Percentiles rank a stretch among this genome's conserved stretches.
Evolutionary conservation across 768 basidiomycete genomes (phyloP).

Genomic region (Pisolithus orientalis): DNA sequence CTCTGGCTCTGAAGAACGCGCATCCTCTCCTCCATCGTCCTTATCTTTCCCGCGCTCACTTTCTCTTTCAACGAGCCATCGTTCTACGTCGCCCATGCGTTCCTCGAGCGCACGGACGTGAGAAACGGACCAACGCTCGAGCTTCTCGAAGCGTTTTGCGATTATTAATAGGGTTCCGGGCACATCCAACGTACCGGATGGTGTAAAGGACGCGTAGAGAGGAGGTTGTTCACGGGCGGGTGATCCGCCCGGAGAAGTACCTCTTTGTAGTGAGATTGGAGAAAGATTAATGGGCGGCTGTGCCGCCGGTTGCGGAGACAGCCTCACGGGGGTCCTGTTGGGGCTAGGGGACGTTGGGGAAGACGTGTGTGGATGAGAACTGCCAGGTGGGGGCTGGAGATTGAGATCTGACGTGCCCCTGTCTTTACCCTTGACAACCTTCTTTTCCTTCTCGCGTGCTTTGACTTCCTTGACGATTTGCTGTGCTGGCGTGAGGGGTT

Average conservation of each 20-base stretch:
- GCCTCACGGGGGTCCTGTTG: conserved; percentile 21
- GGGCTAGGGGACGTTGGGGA: conserved; percentile 65
- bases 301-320: conserved; percentile 37
- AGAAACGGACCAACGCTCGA: conserved; percentile 85
- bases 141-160: conserved; percentile 75
- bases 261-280: conserved; percentile 56
- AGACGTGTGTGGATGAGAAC: conserved; percentile 41
- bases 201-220: conserved; percentile 69
- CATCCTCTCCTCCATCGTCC: conserved; percentile 26
- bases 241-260: conserved; percentile 32
- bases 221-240: conserved; percentile 51
- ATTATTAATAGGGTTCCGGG: conserved; percentile 68
- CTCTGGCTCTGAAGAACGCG: conserved; percentile 27
- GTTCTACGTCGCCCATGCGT: conserved; percentile 87
- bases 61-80: conserved; percentile 84
- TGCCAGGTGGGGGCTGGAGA: conserved; percentile 44
- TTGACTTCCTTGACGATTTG: conserved; percentile 75
- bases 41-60: conserved; percentile 43
- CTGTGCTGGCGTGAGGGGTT: conserved; percentile 76
- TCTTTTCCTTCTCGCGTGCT: conserved; percentile 52
- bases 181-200: conserved; percentile 67
- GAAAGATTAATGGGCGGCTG: conserved; percentile 40
- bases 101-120: conserved; percentile 88
- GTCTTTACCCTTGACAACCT: conserved; percentile 34
- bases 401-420: conserved; percentile 48